Conservation (phyloP, 2,329 filamentous ascomycete genomes). For the Clonostachys rosea region DNA sequence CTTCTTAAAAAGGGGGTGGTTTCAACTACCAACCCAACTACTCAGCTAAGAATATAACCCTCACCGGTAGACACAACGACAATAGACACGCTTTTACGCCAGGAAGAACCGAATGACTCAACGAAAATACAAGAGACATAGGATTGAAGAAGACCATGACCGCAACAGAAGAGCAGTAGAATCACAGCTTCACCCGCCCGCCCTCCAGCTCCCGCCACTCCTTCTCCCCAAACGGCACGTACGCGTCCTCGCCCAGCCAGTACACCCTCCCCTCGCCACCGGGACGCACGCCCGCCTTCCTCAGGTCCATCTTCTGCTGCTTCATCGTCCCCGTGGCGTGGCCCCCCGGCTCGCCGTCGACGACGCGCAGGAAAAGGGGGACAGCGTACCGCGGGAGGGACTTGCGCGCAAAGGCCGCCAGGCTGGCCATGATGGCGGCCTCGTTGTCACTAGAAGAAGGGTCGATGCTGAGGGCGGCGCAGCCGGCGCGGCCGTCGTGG, state of each 20-base stretch:
- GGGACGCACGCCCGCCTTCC: slow-evolving; percentile 71
- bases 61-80: not conserved
- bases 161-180: not conserved
- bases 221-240: slow-evolving; percentile 59
- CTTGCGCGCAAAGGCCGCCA: slow-evolving; percentile 54
- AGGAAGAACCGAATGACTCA: too few species aligned
- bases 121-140: not conserved
- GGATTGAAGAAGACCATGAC: slow-evolving; percentile 1
- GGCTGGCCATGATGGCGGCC: slow-evolving; percentile 36
- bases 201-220: slow-evolving; percentile 67
- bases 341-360: slow-evolving; percentile 33
- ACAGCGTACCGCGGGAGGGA: slow-evolving; percentile 69
- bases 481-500: slow-evolving; percentile 81
- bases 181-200: slow-evolving; percentile 66
- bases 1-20: too few species aligned
- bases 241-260: slow-evolving; percentile 63
- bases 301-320: slow-evolving; percentile 73
- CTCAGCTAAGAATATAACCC: too few species aligned
- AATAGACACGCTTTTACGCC: not conserved
- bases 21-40: too few species aligned
- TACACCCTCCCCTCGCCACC: slow-evolving; percentile 45
- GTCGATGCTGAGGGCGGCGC: slow-evolving; percentile 64
- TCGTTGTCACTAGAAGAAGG: slow-evolving; percentile 17
- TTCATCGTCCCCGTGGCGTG: slow-evolving; percentile 82
- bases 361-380: slow-evolving; percentile 71